Conservation (phyloP, 139 green algal species). For the Pseudopediastrum boryanum region DNA sequence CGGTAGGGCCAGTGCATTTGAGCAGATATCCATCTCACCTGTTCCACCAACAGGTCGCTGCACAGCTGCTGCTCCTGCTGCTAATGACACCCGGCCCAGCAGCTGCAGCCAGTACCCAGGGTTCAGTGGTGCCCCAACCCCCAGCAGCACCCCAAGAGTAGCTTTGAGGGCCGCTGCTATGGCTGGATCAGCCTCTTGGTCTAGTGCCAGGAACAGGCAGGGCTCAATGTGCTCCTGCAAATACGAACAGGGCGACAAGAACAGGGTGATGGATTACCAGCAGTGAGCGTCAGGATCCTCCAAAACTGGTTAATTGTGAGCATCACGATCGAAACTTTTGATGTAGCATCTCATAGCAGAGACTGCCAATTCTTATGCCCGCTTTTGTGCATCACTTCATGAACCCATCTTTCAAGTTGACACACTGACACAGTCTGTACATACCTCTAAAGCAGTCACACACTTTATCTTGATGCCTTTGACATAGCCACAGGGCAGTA, state of each 20-base stretch:
- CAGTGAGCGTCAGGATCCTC: background rate
- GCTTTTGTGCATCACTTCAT: no score
- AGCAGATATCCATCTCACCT: background rate
- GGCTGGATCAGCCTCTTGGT: constrained; percentile 68
- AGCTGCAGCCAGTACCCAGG: constrained; percentile 73
- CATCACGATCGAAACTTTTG: no score
- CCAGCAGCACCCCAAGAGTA: constrained; percentile 67
- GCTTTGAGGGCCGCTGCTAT: constrained; percentile 61
- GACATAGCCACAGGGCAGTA: no score
- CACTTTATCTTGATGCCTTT: no score
- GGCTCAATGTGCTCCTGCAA: constrained; percentile 64
- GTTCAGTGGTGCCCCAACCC: constrained; percentile 36
- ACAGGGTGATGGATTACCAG: background rate
- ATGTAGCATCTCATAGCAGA: no score
- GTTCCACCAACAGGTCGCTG: background rate
- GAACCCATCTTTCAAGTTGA: no score
- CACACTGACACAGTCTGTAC: no score
- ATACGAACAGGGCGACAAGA: background rate
- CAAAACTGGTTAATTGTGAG: background rate
- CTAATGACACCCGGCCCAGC: constrained; percentile 64
- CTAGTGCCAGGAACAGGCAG: constrained; percentile 83
- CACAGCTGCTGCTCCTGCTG: constrained; percentile 18
- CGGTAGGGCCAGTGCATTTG: background rate
- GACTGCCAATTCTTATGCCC: no score
- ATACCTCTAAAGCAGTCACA: no score